Evolutionary conservation across 352 stramenopile species (phyloP).

Genomic region (Pythium biforme): DNA sequence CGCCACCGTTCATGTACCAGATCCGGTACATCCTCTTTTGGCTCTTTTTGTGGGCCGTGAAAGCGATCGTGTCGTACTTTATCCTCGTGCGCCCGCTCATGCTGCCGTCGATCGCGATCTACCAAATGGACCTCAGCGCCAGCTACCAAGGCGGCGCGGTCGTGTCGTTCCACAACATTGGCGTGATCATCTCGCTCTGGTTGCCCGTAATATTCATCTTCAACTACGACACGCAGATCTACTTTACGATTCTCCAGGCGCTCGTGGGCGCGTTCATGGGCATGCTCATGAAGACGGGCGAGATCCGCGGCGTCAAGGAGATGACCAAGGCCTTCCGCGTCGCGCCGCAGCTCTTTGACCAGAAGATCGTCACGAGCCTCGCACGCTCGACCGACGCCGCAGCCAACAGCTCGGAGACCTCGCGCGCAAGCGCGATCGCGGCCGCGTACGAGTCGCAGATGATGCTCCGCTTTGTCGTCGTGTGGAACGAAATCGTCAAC

Average conservation of each 20-base stretch:
- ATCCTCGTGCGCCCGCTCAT: constrained; percentile 41
- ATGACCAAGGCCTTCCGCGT: constrained; percentile 46
- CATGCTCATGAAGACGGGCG: constrained; percentile 43
- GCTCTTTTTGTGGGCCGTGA: constrained; percentile 35
- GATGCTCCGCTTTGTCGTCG: constrained; percentile 54
- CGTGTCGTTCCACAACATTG: constrained; percentile 45
- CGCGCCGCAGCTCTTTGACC: constrained; percentile 42
- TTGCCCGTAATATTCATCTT: constrained; percentile 46
- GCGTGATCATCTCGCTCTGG: constrained; percentile 45
- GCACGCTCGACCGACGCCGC: constrained; percentile 38
- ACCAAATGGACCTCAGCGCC: constrained; percentile 34
- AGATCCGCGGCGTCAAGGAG: constrained; percentile 35
- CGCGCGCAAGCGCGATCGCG: constrained; percentile 26
- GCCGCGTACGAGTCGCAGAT: constrained; percentile 43
- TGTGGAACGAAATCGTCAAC: constrained; percentile 57
- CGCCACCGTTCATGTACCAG: constrained; percentile 35
- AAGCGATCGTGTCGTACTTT: constrained; percentile 42
- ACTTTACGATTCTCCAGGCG: constrained; percentile 46
- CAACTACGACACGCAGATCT: constrained; percentile 57
- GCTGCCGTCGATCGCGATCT: constrained; percentile 40
- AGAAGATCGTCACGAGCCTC: constrained; percentile 46
- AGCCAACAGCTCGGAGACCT: constrained; percentile 6
- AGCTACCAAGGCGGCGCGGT: constrained; percentile 33
- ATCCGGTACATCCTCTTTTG: constrained; percentile 39
- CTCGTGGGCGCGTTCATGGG: constrained; percentile 34